These are phyloP conservation scores for Ettlia oleoabundans DNA, from an alignment of 139 green algal species.

Conservation along the genomic window DNA sequence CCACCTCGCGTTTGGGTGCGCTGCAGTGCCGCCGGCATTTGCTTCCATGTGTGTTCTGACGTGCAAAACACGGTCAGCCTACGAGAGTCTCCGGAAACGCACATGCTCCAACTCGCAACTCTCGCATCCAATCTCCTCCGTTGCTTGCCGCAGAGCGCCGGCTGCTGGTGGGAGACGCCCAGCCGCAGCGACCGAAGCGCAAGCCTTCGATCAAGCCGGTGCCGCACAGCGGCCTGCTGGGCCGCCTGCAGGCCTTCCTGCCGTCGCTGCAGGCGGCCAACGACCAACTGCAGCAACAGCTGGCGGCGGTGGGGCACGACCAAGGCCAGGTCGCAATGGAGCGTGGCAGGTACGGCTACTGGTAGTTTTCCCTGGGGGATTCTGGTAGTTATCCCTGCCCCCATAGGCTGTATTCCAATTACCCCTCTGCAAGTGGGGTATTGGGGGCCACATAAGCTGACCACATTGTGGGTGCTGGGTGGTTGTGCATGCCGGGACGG, in stretches of 20 bases:
- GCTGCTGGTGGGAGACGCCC: constrained; percentile 13
- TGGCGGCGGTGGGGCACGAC: not conserved
- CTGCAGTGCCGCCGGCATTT: too few species aligned
- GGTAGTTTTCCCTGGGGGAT: too few species aligned
- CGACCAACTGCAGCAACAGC: constrained; percentile 32
- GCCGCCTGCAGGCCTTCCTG: constrained; percentile 48
- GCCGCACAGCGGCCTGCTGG: constrained; percentile 36
- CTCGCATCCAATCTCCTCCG: too few species aligned
- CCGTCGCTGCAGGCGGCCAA: constrained; percentile 47
- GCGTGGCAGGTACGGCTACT: constrained; percentile 16
- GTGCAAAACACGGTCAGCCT: not conserved
- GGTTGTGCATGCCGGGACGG: too few species aligned
- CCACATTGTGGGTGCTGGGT: too few species aligned
- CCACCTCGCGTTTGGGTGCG: constrained; percentile 2
- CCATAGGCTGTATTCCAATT: too few species aligned
- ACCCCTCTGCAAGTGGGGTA: too few species aligned
- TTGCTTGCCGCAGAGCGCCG: constrained; percentile 5
- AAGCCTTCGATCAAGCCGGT: constrained; percentile 25
- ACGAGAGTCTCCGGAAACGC: not conserved
- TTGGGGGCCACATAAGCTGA: too few species aligned
- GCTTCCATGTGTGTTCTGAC: not conserved
- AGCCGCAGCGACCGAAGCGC: not conserved
- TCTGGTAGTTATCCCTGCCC: too few species aligned
- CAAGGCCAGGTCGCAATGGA: constrained; percentile 22
- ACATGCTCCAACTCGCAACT: not conserved